Evolutionary conservation across 148 eudicot species (phyloP).

Genomic region (Talinum fruticosum): DNA sequence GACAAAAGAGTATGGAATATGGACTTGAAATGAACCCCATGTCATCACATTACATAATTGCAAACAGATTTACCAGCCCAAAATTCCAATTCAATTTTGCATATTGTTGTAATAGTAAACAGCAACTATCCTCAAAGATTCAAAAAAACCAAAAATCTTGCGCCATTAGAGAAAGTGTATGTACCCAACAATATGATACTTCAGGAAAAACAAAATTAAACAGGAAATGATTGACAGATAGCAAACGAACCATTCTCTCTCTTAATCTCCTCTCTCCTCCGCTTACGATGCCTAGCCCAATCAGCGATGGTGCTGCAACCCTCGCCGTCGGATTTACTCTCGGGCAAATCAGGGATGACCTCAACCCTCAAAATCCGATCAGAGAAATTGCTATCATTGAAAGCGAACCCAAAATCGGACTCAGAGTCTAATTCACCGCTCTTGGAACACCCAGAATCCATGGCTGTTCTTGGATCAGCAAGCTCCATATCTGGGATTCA

Average conservation of each 20-base stretch:
- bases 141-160: too few species aligned
- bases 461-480: background rate
- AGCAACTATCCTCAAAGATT: too few species aligned
- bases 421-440: background rate
- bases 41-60: background rate
- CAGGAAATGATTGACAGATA: background rate
- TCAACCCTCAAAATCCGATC: constrained; percentile 63
- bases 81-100: background rate
- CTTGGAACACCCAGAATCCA: background rate
- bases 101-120: background rate
- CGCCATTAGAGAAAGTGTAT: too few species aligned
- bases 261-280: constrained; percentile 52
- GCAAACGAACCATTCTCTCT: constrained; percentile 26
- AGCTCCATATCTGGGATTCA: background rate
- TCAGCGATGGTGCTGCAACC: constrained; percentile 37
- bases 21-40: background rate
- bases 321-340: constrained; percentile 36
- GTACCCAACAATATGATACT: background rate
- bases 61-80: background rate
- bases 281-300: constrained; percentile 71
- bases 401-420: constrained; percentile 62
- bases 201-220: background rate
- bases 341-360: constrained; percentile 47
- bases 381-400: constrained; percentile 68
- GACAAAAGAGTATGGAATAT: background rate